Percentiles rank a stretch among this genome's conserved stretches.
Conservation (phyloP, 306 rosid genomes). For the Sophora flavescens region DNA sequence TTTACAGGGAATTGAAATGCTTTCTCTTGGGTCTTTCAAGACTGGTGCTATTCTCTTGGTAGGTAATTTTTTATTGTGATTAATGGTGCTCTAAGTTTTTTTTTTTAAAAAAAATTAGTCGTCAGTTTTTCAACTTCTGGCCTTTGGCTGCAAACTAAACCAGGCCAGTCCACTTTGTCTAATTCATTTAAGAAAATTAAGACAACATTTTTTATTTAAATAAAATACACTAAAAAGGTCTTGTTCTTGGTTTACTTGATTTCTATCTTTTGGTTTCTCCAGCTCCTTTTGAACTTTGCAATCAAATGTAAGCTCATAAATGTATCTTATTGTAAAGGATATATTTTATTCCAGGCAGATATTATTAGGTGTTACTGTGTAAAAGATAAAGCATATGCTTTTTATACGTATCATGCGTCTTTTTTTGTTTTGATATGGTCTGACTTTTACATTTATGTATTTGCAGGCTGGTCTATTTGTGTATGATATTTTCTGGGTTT, state of each 20-base stretch:
- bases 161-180: neutral
- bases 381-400: conserved; percentile 19
- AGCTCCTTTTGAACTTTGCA: conserved; percentile 10
- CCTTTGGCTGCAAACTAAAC: conserved; percentile 33
- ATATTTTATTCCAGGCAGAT: conserved; percentile 8
- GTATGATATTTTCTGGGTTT: conserved; percentile 99
- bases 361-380: conserved; percentile 17
- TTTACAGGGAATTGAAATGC: conserved; percentile 98
- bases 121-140: conserved; percentile 7
- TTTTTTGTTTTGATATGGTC: conserved; percentile 23
- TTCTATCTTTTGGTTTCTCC: neutral
- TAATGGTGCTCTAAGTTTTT: conserved; percentile 28
- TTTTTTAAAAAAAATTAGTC: neutral
- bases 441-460: conserved; percentile 38
- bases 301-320: conserved; percentile 23
- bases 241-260: conserved; percentile 12
- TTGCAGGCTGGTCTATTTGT: conserved; percentile 95
- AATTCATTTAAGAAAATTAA: conserved; percentile 11
- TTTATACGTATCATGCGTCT: neutral
- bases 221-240: neutral
- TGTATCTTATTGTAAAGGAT: neutral
- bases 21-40: conserved; percentile 98
- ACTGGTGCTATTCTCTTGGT: conserved; percentile 99
- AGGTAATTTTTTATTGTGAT: conserved; percentile 42
- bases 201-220: neutral